Base-by-base conservation (phyloP, 2,329 filamentous ascomycete species). In the Ophiostoma novo-ulmi region DNA sequence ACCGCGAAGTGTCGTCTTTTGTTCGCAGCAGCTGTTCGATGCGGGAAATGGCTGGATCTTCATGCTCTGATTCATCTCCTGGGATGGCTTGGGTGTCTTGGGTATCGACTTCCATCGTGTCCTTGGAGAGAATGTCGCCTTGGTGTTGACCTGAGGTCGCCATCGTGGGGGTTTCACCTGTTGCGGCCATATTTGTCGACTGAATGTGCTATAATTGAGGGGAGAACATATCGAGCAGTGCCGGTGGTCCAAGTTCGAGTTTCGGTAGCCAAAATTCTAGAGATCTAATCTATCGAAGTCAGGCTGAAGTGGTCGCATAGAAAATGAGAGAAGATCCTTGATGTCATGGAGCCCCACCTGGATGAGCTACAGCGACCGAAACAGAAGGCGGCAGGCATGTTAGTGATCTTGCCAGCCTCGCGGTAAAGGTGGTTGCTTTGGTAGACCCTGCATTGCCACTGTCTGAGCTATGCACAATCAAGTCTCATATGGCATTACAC, bases 1-100 rank as follows among this genome's bases (percentile, higher is more conserved):
- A 91, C 75, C 87, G 84, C 26, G 87, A 86, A 0, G 89, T 91
- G 76, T 91, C 89, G 76, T 90, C 85, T 72, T 87, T 88, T 70
- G 85, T 79, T 70, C 81, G 80, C 44, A 91, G 82, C 2, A 90
- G 82, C 1, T 80, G 75, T 73, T 86, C 81, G 69, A 90, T 84
- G 75, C 85, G 85, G 68, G 83, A 78, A 69, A 87, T 41, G 0
- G 77, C 74, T 13, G 70, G 70, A 0, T 70, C 72, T 39, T 75
- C 31, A 44, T 26, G 22, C 61, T 48, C 41, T 26, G 52, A 6
- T 3, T 22, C 31, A n/a, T 5, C 22, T 36, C 69, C 20, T 17
- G 26, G 38, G 41, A 17, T 13, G 41, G 13, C 13, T 44, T 17
- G 44, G 44, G 39, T 10, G 13, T 41, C 22, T 38, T 65, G 6